Evolutionary conservation across 129 eudicot genomes (phyloP).

Genomic region (Saussurea involucrata): DNA sequence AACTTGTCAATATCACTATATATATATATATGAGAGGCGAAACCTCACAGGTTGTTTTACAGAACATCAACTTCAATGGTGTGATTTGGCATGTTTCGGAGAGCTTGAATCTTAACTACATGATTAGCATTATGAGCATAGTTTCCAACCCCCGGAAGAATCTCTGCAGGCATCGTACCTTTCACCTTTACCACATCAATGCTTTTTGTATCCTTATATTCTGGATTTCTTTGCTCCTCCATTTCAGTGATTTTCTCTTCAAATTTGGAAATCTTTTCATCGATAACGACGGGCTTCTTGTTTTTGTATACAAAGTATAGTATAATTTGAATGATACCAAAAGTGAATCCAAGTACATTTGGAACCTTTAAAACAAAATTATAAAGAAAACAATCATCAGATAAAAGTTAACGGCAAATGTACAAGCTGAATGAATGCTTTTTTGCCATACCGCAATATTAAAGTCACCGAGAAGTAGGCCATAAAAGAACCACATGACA

Average conservation of each 20-base stretch:
- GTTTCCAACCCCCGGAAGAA: conserved; percentile 16
- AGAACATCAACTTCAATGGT: conserved; percentile 3
- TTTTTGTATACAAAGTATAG: conserved; percentile 44
- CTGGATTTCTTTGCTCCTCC: conserved; percentile 19
- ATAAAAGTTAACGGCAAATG: neutral
- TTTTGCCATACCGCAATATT: conserved; percentile 54
- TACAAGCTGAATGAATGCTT: neutral
- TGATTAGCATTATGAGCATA: neutral
- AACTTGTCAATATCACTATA: neutral
- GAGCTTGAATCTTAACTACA: neutral
- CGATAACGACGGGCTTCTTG: conserved; percentile 15
- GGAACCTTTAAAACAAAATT: conserved; percentile 31
- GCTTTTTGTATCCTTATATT: conserved; percentile 16
- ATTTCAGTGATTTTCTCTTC: conserved; percentile 1
- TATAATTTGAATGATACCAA: conserved; percentile 53
- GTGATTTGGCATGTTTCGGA: neutral
- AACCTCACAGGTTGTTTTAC: too few species aligned
- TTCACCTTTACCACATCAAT: conserved; percentile 34
- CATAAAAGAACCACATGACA: conserved; percentile 81
- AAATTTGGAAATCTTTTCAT: conserved; percentile 15
- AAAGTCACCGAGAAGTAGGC: conserved; percentile 52
- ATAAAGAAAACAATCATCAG: neutral
- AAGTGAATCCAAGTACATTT: conserved; percentile 51
- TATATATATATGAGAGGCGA: too few species aligned
- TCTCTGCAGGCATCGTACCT: conserved; percentile 24